Percentiles rank a stretch among this genome's conserved stretches.
Evolutionary conservation across 306 rosid genomes (phyloP).

Genomic region (Amphicarpaea edgeworthii): DNA sequence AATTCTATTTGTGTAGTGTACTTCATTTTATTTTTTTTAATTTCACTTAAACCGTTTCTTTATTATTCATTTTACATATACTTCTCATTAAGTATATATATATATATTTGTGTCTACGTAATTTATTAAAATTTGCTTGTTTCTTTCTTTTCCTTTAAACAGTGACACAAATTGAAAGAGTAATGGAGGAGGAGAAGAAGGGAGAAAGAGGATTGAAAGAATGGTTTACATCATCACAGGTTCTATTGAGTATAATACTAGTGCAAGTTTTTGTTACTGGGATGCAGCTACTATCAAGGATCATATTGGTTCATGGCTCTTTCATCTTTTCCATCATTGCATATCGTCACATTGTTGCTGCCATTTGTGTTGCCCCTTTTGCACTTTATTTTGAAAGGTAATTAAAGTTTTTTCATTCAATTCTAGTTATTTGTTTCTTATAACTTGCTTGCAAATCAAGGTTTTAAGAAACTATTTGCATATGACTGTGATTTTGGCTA

Average conservation of each 20-base stretch:
- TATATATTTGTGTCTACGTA: too few species aligned
- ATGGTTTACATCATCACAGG: constrained; percentile 49
- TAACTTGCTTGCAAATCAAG: too few species aligned
- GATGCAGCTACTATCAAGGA: constrained; percentile 63
- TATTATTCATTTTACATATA: too few species aligned
- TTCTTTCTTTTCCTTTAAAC: background rate
- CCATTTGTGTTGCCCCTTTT: constrained; percentile 70
- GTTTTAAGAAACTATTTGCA: too few species aligned
- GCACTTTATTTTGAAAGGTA: constrained; percentile 73
- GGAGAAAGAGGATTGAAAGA: constrained; percentile 6
- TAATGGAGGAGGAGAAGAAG: background rate
- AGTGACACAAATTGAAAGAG: background rate
- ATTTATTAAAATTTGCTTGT: too few species aligned
- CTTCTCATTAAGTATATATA: too few species aligned
- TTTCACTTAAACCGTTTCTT: too few species aligned
- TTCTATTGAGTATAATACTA: constrained; percentile 56
- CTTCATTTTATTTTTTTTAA: too few species aligned
- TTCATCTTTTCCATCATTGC: constrained; percentile 69
- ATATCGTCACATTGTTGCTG: constrained; percentile 68
- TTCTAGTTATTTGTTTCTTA: background rate
- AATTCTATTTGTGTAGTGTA: too few species aligned
- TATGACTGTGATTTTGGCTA: too few species aligned
- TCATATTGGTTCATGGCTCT: constrained; percentile 55
- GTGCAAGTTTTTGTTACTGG: constrained; percentile 64
- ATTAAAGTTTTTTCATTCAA: too few species aligned